Evolutionary conservation across 208 protist genomes (phyloP).

Genomic region (Vickermania spadyakhi): DNA sequence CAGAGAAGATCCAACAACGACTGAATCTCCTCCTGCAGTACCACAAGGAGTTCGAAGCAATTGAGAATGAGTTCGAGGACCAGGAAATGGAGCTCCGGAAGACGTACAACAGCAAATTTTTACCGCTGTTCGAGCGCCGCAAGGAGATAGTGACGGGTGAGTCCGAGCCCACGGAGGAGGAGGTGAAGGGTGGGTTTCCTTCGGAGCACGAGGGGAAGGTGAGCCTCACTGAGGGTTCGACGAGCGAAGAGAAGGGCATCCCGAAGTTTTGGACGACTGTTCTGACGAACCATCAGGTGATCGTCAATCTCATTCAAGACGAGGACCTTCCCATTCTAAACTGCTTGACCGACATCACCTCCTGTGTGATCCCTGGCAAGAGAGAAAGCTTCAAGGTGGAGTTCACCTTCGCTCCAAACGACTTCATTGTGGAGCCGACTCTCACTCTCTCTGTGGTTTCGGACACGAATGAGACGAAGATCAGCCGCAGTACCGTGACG

Average conservation of each 20-base stretch:
- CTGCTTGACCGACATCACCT: slow-evolving; percentile 53
- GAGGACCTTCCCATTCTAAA: slow-evolving; percentile 67
- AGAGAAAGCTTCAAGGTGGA: slow-evolving; percentile 58
- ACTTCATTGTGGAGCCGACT: slow-evolving; percentile 61
- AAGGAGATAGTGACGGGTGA: slow-evolving; percentile 68
- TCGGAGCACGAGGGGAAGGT: slow-evolving; percentile 22
- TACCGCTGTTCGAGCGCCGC: slow-evolving; percentile 46
- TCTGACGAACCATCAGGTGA: slow-evolving; percentile 56
- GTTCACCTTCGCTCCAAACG: slow-evolving; percentile 80
- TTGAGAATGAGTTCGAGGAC: slow-evolving; percentile 44
- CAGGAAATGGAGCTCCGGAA: slow-evolving; percentile 59
- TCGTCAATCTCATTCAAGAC: slow-evolving; percentile 51
- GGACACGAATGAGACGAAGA: slow-evolving; percentile 22
- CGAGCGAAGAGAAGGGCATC: slow-evolving; percentile 30
- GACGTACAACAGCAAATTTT: slow-evolving; percentile 63
- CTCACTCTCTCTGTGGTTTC: slow-evolving; percentile 47
- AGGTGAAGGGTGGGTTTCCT: slow-evolving; percentile 37
- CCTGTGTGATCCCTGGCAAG: slow-evolving; percentile 32
- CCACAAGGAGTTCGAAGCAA: slow-evolving; percentile 55
- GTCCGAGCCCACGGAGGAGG: slow-evolving; percentile 33
- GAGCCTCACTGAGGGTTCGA: slow-evolving; percentile 52
- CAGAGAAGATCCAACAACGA: slow-evolving; percentile 72
- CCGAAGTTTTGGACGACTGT: slow-evolving; percentile 69
- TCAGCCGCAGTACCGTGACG: slow-evolving; percentile 51
- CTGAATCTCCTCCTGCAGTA: slow-evolving; percentile 59